Conservation (phyloP, 2,329 filamentous ascomycete genomes). For the Beauveria rudraprayagi region DNA sequence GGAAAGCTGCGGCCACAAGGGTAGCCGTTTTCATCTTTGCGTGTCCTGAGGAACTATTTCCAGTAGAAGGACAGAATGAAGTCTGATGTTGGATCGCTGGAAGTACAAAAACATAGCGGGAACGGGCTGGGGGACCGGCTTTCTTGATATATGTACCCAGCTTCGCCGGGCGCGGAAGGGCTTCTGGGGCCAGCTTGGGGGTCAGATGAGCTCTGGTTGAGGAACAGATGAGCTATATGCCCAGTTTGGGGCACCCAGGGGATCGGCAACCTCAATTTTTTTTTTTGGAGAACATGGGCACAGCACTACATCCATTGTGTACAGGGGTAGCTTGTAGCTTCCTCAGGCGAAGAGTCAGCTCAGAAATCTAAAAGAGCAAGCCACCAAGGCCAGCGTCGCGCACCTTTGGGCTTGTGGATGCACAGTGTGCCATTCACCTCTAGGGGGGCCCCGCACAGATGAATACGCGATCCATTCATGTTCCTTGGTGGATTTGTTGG, state of each 20-base stretch:
- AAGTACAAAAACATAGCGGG: constrained; percentile 1
- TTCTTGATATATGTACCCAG: constrained; percentile 10
- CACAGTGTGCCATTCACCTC: not conserved
- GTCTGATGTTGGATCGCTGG: constrained; percentile 1
- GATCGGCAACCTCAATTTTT: constrained; percentile 1
- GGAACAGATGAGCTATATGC: too few relatives aligned
- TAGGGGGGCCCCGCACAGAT: not conserved
- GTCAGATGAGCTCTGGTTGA: too few relatives aligned
- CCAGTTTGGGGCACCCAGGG: not conserved
- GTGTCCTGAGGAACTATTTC: not conserved
- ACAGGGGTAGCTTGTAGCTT: not conserved
- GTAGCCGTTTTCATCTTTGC: constrained; percentile 27
- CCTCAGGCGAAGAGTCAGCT: constrained; percentile 1
- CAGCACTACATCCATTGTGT: not conserved
- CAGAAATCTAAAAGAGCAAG: constrained; percentile 2
- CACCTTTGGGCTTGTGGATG: not conserved
- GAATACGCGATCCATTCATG: not conserved
- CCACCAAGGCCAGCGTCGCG: not conserved
- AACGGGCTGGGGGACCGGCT: constrained; percentile 5
- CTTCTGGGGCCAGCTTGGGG: not conserved
- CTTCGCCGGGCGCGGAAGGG: not conserved
- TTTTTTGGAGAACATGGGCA: not conserved
- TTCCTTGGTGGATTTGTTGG: not conserved
- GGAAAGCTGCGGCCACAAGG: constrained; percentile 23
- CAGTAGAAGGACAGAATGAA: not conserved